phyloP scores from a whole-genome alignment of 169 alveolate genomes.

The Perkinsus chesapeaki region DNA sequence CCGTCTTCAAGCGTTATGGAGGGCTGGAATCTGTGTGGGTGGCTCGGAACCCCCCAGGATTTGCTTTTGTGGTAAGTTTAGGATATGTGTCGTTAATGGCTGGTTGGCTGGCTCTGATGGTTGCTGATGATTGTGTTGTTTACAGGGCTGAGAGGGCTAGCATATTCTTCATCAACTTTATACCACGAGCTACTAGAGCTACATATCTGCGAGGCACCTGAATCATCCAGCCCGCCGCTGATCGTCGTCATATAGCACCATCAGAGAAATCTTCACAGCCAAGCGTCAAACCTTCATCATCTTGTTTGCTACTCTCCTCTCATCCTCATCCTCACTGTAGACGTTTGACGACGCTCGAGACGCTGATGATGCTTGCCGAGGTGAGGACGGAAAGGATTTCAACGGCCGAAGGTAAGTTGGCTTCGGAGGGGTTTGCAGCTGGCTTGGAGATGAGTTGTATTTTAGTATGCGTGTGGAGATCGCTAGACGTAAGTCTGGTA shows the following conservation, averaged over 20 bases:
- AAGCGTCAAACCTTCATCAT: background rate
- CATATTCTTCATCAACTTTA: conserved; percentile 13
- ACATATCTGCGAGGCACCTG: background rate
- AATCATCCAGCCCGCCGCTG: background rate
- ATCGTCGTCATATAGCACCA: background rate
- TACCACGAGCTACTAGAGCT: background rate
- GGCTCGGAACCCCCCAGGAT: conserved; percentile 44
- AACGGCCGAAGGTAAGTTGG: background rate
- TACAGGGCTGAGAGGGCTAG: conserved; percentile 23
- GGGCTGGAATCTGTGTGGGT: conserved; percentile 34
- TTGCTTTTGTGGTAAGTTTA: conserved; percentile 28
- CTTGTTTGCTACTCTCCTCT: background rate
- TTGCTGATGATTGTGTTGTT: conserved; percentile 15
- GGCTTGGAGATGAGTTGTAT: background rate
- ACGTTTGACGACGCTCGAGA: conserved; percentile 3
- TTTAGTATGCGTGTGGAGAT: background rate
- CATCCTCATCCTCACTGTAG: background rate
- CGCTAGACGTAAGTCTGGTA: background rate
- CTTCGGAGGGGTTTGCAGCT: background rate
- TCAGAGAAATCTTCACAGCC: background rate
- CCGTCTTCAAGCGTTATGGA: conserved; percentile 27
- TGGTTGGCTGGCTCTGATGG: conserved; percentile 12
- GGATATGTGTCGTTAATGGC: no score
- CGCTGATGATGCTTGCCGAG: background rate
- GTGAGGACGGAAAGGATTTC: background rate